Conservation (phyloP, 768 basidiomycete species). For the Lanmaoa pseudosensibilis region DNA sequence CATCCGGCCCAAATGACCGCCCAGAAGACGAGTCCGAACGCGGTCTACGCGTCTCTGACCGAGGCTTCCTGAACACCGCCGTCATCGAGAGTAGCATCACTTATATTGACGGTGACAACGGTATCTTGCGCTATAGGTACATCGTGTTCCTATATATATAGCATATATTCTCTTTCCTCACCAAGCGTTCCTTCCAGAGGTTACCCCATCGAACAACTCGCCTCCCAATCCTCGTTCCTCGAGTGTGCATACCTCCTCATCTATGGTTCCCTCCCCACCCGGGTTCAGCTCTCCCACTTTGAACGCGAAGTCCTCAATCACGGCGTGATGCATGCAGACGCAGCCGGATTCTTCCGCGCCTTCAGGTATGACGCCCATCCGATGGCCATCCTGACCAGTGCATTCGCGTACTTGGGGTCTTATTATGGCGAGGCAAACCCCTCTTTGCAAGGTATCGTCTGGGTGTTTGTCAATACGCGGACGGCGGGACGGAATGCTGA, state of each 20-base stretch:
- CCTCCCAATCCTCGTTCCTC: slow-evolving; percentile 73
- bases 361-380: slow-evolving; percentile 92
- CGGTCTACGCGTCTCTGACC: slow-evolving; percentile 76
- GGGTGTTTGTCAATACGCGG: not conserved
- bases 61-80: slow-evolving; percentile 82
- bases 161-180: not conserved
- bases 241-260: slow-evolving; percentile 86
- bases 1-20: slow-evolving; percentile 55
- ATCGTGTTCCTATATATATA: not conserved
- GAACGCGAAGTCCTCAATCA: slow-evolving; percentile 80
- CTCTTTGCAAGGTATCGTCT: slow-evolving; percentile 64
- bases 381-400: slow-evolving; percentile 86
- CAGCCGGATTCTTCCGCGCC: slow-evolving; percentile 66
- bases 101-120: slow-evolving; percentile 88
- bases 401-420: slow-evolving; percentile 84
- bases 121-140: slow-evolving; percentile 78
- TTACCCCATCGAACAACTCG: slow-evolving; percentile 91
- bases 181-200: slow-evolving; percentile 49
- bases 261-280: slow-evolving; percentile 77
- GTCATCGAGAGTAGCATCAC: slow-evolving; percentile 81
- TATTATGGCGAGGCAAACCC: slow-evolving; percentile 90
- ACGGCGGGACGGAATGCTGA: slow-evolving; percentile 2
- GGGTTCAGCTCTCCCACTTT: slow-evolving; percentile 59
- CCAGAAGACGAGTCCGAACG: slow-evolving; percentile 83
- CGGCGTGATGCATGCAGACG: slow-evolving; percentile 62